These are phyloP conservation scores for Penicillium angulare DNA, from an alignment of 495 filamentous ascomycete genomes.

Conservation along the genomic window DNA sequence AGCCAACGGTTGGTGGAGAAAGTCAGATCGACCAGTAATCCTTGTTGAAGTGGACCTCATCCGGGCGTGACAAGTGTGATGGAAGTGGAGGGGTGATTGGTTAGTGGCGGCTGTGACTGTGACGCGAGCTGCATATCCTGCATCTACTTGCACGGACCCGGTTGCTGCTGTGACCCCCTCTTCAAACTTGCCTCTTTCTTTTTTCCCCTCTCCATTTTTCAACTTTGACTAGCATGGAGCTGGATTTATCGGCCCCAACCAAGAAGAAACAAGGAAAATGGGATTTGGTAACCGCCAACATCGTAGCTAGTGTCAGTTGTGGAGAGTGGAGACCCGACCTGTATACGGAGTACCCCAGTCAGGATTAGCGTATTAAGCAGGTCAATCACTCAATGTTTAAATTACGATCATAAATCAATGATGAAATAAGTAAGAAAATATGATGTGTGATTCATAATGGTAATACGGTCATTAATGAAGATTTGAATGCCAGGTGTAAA, in stretches of 20 bases:
- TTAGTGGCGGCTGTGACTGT: constrained; percentile 39
- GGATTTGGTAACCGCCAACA: neutral
- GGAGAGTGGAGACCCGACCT: too few relatives aligned
- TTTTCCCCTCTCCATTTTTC: neutral
- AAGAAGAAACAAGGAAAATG: neutral
- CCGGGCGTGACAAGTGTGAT: constrained; percentile 27
- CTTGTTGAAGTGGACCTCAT: constrained; percentile 8
- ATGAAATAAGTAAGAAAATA: neutral
- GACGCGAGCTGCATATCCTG: constrained; percentile 34
- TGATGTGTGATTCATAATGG: too few relatives aligned
- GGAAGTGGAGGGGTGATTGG: constrained; percentile 24
- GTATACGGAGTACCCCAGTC: neutral
- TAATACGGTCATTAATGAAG: too few relatives aligned
- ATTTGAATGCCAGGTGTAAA: neutral
- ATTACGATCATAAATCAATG: too few relatives aligned
- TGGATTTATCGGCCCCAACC: neutral
- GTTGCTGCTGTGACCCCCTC: constrained; percentile 6
- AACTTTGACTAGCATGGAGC: neutral
- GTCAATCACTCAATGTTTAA: too few relatives aligned
- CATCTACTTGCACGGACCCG: constrained; percentile 20
- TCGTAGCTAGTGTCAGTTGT: too few relatives aligned
- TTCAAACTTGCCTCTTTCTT: neutral
- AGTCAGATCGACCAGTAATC: constrained; percentile 11
- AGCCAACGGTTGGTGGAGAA: constrained; percentile 9
- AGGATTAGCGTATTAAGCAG: too few relatives aligned